Conservation (phyloP, 352 stramenopile genomes). For the Globisporangium nunn region DNA sequence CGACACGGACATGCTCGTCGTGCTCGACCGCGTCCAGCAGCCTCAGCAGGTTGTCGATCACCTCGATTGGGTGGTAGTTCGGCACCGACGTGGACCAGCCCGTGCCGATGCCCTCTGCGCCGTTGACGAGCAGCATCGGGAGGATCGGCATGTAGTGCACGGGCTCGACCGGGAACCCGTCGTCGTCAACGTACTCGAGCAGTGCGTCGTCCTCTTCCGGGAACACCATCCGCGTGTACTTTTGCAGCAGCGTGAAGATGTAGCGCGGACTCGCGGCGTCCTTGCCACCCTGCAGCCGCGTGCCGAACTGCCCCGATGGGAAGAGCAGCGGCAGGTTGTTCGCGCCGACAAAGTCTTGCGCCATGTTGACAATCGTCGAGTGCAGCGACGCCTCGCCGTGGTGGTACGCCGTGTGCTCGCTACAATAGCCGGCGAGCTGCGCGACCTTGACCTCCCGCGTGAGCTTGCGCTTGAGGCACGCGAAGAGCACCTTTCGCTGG, state of each 20-base stretch:
- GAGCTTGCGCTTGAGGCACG: conserved; percentile 97
- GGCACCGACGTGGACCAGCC: conserved; percentile 95
- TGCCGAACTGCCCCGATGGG: conserved; percentile 98
- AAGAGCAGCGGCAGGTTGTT: conserved; percentile 99
- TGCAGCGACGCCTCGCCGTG: conserved; percentile 98
- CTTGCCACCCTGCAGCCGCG: conserved; percentile 96
- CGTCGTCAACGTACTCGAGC: conserved; percentile 95
- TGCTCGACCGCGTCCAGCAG: conserved; percentile 65
- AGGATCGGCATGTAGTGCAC: conserved; percentile 96
- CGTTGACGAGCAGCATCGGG: conserved; percentile 96
- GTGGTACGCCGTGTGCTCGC: conserved; percentile 97
- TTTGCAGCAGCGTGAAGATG: conserved; percentile 97
- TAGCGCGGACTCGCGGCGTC: conserved; percentile 97
- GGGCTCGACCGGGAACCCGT: conserved; percentile 97
- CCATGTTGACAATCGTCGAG: conserved; percentile 98
- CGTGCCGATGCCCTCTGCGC: conserved; percentile 98
- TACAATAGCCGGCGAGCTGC: conserved; percentile 98
- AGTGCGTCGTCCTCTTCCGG: conserved; percentile 97
- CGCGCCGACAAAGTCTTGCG: conserved; percentile 96
- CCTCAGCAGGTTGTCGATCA: conserved; percentile 93
- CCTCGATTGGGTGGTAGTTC: conserved; percentile 93
- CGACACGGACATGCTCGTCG: conserved; percentile 22
- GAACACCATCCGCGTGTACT: conserved; percentile 95
- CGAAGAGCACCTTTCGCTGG: conserved; percentile 96
- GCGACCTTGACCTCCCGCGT: conserved; percentile 99